These are phyloP conservation scores for Microbotryum intermedium DNA, from an alignment of 1,284 basidiomycete species.

Conservation along the genomic window DNA sequence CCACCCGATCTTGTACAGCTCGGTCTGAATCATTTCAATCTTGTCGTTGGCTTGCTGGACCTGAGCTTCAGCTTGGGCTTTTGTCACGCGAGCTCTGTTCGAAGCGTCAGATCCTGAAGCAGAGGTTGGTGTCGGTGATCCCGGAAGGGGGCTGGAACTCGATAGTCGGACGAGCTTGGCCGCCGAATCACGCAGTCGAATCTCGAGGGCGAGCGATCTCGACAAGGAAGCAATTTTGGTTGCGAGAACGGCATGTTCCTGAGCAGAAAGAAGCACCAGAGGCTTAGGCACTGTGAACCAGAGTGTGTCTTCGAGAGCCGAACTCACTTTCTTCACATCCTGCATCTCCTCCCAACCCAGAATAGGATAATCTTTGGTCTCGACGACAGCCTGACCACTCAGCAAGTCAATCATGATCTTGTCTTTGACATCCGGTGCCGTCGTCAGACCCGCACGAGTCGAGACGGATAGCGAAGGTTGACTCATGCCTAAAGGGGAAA, in stretches of 20 bases:
- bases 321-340: conserved; percentile 23
- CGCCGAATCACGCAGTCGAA: conserved; percentile 25
- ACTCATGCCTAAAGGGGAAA: too few relatives aligned
- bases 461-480: too few relatives aligned
- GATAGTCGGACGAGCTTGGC: conserved; percentile 28
- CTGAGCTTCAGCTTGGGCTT: conserved; percentile 15
- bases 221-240: conserved; percentile 16
- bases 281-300: neutral
- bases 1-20: conserved; percentile 7
- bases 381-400: conserved; percentile 22
- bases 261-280: neutral
- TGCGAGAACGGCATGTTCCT: conserved; percentile 21
- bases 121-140: neutral
- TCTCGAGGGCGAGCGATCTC: conserved; percentile 26
- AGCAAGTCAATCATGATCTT: conserved; percentile 26
- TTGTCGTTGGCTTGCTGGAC: conserved; percentile 15
- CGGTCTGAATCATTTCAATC: conserved; percentile 9
- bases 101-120: neutral
- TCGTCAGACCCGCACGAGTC: too few relatives aligned
- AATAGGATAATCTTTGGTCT: conserved; percentile 23
- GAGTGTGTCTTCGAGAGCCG: neutral
- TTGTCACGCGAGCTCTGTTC: neutral
- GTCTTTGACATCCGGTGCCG: conserved; percentile 5
- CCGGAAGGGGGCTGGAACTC: neutral
- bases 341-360: conserved; percentile 27